Percentiles rank a stretch among this genome's conserved stretches.
These are phyloP conservation scores for Paraphoma chrysanthemicola DNA, from an alignment of 2,329 filamentous ascomycete genomes.

Conservation along the genomic window DNA sequence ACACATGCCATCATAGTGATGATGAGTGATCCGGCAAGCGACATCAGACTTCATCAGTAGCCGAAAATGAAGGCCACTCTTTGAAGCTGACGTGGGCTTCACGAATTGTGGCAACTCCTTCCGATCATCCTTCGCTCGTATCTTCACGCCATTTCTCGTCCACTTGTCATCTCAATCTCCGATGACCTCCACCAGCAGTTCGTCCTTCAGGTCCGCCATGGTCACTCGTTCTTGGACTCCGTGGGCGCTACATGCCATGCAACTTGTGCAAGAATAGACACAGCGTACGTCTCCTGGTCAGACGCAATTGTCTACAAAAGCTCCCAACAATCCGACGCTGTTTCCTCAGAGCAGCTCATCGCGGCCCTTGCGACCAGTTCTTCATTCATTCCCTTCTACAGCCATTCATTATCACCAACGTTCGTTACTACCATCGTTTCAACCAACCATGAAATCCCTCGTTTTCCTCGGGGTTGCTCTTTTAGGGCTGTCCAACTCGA, in stretches of 20 bases:
- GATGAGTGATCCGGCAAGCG: too few relatives aligned
- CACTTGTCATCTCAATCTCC: not conserved
- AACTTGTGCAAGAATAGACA: too few relatives aligned
- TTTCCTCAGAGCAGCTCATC: slow-evolving; percentile 6
- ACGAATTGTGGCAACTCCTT: too few relatives aligned
- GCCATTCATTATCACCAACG: slow-evolving; percentile 9
- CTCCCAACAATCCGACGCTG: too few relatives aligned
- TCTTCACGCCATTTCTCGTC: not conserved
- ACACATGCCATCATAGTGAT: too few relatives aligned
- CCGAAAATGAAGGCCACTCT: too few relatives aligned
- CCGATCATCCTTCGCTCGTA: not conserved
- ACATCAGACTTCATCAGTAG: too few relatives aligned
- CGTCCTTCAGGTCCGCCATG: not conserved
- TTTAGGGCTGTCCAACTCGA: slow-evolving; percentile 21
- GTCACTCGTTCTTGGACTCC: too few relatives aligned
- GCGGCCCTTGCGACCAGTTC: not conserved
- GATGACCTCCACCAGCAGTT: not conserved
- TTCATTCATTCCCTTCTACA: slow-evolving; percentile 3
- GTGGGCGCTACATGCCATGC: too few relatives aligned
- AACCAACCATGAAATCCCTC: slow-evolving; percentile 30
- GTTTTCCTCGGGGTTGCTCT: slow-evolving; percentile 24
- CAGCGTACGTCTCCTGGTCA: not conserved
- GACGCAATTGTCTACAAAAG: too few relatives aligned
- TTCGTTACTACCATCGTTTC: slow-evolving; percentile 1
- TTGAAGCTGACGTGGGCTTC: too few relatives aligned